Conservation (phyloP, 148 eudicot genomes). For the Camellia japonica region DNA sequence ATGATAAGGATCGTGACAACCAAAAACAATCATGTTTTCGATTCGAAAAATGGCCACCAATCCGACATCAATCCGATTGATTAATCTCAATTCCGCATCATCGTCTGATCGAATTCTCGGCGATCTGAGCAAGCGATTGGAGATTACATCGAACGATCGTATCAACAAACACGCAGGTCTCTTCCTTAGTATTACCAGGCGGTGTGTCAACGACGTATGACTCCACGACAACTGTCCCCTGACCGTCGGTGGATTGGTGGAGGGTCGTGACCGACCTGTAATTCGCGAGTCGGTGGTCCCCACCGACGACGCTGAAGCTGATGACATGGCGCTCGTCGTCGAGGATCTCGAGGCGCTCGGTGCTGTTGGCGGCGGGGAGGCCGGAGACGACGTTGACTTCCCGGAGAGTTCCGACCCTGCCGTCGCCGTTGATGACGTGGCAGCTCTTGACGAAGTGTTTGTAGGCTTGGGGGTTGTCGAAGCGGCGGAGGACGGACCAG, state of each 20-base stretch:
- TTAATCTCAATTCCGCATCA: neutral
- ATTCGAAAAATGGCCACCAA: neutral
- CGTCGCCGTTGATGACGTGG: constrained; percentile 56
- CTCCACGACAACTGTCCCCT: constrained; percentile 57
- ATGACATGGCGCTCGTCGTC: constrained; percentile 70
- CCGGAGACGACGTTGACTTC: constrained; percentile 71
- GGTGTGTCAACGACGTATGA: constrained; percentile 72
- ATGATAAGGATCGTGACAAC: too few species aligned
- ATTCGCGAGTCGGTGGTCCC: constrained; percentile 68
- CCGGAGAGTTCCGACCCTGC: constrained; percentile 64
- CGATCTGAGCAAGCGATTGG: constrained; percentile 67
- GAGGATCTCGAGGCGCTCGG: constrained; percentile 69
- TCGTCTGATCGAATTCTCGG: constrained; percentile 36
- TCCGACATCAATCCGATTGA: neutral
- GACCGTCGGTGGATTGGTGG: constrained; percentile 32
- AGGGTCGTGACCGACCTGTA: constrained; percentile 69
- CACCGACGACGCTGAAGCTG: constrained; percentile 71
- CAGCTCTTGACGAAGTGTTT: constrained; percentile 83
- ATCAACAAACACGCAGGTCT: constrained; percentile 64
- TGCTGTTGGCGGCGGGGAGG: constrained; percentile 64
- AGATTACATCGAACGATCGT: constrained; percentile 73
- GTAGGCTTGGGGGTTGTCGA: constrained; percentile 77
- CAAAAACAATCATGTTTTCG: neutral
- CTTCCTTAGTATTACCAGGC: constrained; percentile 61
- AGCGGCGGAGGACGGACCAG: constrained; percentile 80